Evolutionary conservation across 2,329 filamentous ascomycete species (phyloP).

Genomic region (Penicillium paneum): DNA sequence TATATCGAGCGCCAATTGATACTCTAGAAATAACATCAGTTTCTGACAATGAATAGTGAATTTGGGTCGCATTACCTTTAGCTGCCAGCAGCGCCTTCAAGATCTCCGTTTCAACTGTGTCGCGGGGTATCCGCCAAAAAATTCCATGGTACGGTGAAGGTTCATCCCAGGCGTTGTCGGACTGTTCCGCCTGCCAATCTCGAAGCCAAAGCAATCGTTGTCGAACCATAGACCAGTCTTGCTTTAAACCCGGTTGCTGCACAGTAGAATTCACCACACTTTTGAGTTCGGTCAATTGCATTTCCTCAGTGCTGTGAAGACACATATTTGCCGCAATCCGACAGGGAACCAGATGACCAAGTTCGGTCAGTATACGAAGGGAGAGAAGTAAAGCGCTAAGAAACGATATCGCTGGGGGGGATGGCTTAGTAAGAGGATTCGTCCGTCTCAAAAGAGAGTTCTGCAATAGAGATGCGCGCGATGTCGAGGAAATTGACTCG

Average conservation of each 20-base stretch:
- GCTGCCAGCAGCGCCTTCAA: constrained; percentile 54
- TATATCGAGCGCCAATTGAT: constrained; percentile 41
- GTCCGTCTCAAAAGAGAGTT: constrained; percentile 38
- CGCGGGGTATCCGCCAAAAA: constrained; percentile 50
- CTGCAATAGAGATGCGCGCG: constrained; percentile 41
- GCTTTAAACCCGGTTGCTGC: constrained; percentile 44
- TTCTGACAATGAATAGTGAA: neutral
- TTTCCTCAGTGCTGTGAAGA: constrained; percentile 51
- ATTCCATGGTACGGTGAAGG: constrained; percentile 41
- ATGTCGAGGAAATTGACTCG: constrained; percentile 35
- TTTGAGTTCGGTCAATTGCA: constrained; percentile 53
- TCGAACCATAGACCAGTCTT: constrained; percentile 50
- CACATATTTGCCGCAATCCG: constrained; percentile 48
- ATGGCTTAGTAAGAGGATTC: constrained; percentile 44
- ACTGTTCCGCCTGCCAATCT: constrained; percentile 50
- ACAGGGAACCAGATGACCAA: constrained; percentile 39
- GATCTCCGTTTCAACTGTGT: constrained; percentile 56
- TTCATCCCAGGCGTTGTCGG: constrained; percentile 20
- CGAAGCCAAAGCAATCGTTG: constrained; percentile 58
- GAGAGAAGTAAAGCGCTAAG: constrained; percentile 43
- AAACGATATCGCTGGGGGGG: constrained; percentile 39
- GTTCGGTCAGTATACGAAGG: constrained; percentile 37
- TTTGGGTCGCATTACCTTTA: constrained; percentile 34
- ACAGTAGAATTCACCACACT: constrained; percentile 51
- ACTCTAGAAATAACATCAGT: constrained; percentile 33